Conservation (phyloP, 208 protist species). For the Angomonas deanei region DNA sequence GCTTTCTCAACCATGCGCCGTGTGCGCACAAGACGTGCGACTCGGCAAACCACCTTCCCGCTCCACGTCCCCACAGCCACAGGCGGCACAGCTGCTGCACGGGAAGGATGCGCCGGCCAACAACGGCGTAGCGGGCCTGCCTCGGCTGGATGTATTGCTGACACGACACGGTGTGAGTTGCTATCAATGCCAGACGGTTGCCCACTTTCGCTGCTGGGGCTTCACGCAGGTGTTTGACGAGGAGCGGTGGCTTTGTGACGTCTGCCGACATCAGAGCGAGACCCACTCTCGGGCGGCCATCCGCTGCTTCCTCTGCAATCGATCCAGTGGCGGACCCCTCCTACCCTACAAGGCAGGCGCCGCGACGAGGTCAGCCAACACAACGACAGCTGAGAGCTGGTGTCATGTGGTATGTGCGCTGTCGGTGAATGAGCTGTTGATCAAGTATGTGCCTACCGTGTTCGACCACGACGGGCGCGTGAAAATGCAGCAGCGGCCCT, state of each 20-base stretch:
- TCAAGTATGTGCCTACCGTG: slow-evolving; percentile 21
- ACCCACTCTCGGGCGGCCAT: slow-evolving; percentile 23
- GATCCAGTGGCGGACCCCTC: slow-evolving; percentile 44
- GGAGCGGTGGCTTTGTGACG: slow-evolving; percentile 47
- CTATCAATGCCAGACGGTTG: slow-evolving; percentile 33
- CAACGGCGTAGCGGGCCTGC: slow-evolving; percentile 1
- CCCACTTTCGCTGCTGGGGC: slow-evolving; percentile 63
- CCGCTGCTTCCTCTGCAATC: slow-evolving; percentile 44
- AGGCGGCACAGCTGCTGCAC: neutral
- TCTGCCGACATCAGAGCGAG: slow-evolving; percentile 18
- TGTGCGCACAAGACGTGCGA: slow-evolving; percentile 28
- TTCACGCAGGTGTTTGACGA: slow-evolving; percentile 15
- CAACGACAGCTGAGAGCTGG: slow-evolving; percentile 9
- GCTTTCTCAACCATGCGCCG: too few species aligned
- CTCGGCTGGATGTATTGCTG: slow-evolving; percentile 2
- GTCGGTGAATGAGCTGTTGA: slow-evolving; percentile 39
- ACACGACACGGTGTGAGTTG: slow-evolving; percentile 32
- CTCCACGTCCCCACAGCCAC: neutral
- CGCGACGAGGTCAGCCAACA: neutral
- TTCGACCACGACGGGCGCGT: slow-evolving; percentile 21
- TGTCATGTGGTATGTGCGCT: slow-evolving; percentile 67
- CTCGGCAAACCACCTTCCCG: neutral
- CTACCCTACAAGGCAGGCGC: slow-evolving; percentile 23
- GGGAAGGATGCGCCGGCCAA: neutral
- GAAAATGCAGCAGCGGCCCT: slow-evolving; percentile 33